Conservation (phyloP, 2,329 filamentous ascomycete genomes). For the Phialocephala subalpina region DNA sequence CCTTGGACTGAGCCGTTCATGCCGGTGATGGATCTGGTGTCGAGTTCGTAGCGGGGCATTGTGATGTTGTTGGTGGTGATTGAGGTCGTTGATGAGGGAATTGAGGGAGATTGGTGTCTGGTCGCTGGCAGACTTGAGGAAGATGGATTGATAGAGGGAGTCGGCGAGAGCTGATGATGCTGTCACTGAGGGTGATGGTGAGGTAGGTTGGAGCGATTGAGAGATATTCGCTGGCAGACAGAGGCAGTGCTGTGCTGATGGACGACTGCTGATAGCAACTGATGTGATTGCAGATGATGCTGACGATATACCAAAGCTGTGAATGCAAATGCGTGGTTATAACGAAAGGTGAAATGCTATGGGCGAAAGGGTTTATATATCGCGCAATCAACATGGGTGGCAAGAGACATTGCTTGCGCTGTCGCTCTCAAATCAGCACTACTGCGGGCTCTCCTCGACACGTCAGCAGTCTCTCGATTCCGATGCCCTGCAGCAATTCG, state of each 20-base stretch:
- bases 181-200: background rate
- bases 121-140: constrained; percentile 4
- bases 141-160: background rate
- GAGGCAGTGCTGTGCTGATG: background rate
- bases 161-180: no score
- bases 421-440: no score
- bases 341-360: background rate
- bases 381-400: no score
- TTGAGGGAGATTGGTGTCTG: background rate
- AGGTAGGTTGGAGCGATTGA: no score
- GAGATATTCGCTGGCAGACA: background rate
- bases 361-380: background rate
- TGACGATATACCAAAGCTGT: background rate
- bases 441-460: no score
- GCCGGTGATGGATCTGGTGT: background rate
- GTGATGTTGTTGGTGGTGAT: background rate
- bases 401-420: no score
- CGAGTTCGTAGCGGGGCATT: background rate
- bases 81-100: background rate
- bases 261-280: background rate
- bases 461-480: no score
- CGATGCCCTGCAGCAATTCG: no score
- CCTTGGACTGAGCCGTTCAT: constrained; percentile 7
- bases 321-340: background rate
- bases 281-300: background rate